Conservation (phyloP, 2,329 filamentous ascomycete species). For the Aspergillaceae sp. region DNA sequence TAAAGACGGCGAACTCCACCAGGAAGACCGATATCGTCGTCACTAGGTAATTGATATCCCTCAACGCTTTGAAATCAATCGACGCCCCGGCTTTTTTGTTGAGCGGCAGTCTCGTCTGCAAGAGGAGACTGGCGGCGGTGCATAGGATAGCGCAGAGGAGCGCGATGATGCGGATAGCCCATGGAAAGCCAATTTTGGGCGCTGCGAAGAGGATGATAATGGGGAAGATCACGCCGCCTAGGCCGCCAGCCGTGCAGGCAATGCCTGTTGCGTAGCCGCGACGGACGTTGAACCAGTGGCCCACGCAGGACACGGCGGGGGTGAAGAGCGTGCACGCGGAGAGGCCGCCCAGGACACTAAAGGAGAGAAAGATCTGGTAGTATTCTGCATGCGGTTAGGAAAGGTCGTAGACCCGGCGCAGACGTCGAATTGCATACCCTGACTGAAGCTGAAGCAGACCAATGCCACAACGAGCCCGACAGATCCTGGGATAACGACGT, state of each 20-base stretch:
- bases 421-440: not conserved
- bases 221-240: constrained; percentile 30
- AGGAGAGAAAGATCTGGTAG: constrained; percentile 31
- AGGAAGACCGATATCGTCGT: constrained; percentile 25
- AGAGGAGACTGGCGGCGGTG: constrained; percentile 10
- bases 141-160: constrained; percentile 15
- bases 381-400: constrained; percentile 16
- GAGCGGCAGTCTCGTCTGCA: constrained; percentile 15
- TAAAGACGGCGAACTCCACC: constrained; percentile 29
- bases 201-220: constrained; percentile 22
- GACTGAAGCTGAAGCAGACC: constrained; percentile 9
- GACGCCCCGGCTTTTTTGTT: constrained; percentile 10
- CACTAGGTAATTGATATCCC: constrained; percentile 14
- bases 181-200: constrained; percentile 23
- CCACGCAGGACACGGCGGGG: constrained; percentile 21
- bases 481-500: constrained; percentile 22
- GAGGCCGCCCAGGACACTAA: constrained; percentile 27
- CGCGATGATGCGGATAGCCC: constrained; percentile 24
- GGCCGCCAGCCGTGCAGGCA: constrained; percentile 25
- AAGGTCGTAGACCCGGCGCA: too few species aligned
- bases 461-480: constrained; percentile 11
- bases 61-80: constrained; percentile 16
- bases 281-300: constrained; percentile 27
- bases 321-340: constrained; percentile 24
- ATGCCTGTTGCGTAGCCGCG: constrained; percentile 27